Evolutionary conservation across 2,329 filamentous ascomycete genomes (phyloP), one percentile per base, ranked within the genome.

Genomic region (Alternaria longipes): DNA sequence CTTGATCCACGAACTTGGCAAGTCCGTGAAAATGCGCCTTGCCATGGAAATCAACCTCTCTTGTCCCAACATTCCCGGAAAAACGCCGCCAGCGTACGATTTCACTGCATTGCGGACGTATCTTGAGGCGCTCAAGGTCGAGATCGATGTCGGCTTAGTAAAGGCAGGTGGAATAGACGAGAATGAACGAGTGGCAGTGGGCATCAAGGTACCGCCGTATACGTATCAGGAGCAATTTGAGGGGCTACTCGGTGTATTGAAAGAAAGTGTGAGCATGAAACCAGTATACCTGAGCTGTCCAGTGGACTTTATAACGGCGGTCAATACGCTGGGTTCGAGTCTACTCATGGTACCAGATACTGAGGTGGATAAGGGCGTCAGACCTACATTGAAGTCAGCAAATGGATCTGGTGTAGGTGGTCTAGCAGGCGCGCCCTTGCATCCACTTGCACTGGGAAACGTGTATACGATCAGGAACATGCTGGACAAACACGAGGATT

Each of bases 41-140:
- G 88, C 88, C 18, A 86, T 93, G 82, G 91, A 94, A 77, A 82
- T 94, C 70, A 94, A 94, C 73, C 85, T 94, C 30, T 90, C 87
- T 32, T 94, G 91, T 68, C 91, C 91, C 0, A 94, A 94, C 70
- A 93, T 94, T 51, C 83, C 85, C 0, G 80, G 81, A 18, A 84
- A 85, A 47, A 88, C 91, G 0, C 91, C 91, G 1, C 90, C 91
- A 6, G 91, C 91, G 0, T 94, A 93, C 74, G 83, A 86, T 8
- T 76, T 81, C 0, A 65, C 66, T 0, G 80, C 83, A 0, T 74
- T 94, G 3, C 64, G 74, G 0, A 76, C 78, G 5, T 93, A 92
- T 63, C 78, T 94, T 2, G 64, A 67, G 1, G 78, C 80, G 0
- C 77, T 91, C 0, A 77, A 81, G 0, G 41, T 64, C 0, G 63